Evolutionary conservation across 805 yeast species (phyloP), one percentile per base, ranked within the genome.

Genomic region (Lachancea waltii): DNA sequence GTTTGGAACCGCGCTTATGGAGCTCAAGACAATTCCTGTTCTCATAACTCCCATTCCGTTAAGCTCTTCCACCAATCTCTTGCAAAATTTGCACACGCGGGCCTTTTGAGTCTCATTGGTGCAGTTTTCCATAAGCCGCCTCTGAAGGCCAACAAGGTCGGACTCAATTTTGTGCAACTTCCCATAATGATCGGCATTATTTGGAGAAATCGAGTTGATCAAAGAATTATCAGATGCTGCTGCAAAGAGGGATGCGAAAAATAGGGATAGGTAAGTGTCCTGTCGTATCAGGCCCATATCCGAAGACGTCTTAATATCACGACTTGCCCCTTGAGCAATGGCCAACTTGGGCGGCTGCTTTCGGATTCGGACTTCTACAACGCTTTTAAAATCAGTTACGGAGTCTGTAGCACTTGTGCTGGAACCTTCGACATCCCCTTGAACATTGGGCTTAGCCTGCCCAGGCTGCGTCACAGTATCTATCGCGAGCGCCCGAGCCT

Each of bases 291-390:
- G 48, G 30, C 50, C 58, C 35, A 55, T 55, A 35, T 56, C 64
- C 5, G 63, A 55, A 16, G 57, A 36, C 4, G 62, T 60, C 42
- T 59, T 56, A 8, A 59, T 54, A 28, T 59, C 62, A 26, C 58
- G 49, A 42, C 55, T 55, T 51, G 55, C 51, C 4, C 51, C 51
- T 31, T 51, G 47, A 30, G 55, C 56, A 32, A 54, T 53, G 10
- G 56, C 51, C 48, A 59, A 42, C 14, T 51, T 53, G 6, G 64
- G 57, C 33, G 49, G 51, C 13, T 41, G 40, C 31, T 46, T 50
- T 30, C 55, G 56, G 5, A 59, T n/a, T n/a, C n/a, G n/a, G n/a
- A n/a, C n/a, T n/a, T n/a, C n/a, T n/a, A n/a, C n/a, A n/a, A n/a
- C n/a, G n/a, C n/a, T n/a, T n/a, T n/a, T n/a, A n/a, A n/a, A n/a